Evolutionary conservation across 805 yeast genomes (phyloP), one percentile per base, ranked within the genome.

Genomic region (Tetrapisispora taiwanensis): DNA sequence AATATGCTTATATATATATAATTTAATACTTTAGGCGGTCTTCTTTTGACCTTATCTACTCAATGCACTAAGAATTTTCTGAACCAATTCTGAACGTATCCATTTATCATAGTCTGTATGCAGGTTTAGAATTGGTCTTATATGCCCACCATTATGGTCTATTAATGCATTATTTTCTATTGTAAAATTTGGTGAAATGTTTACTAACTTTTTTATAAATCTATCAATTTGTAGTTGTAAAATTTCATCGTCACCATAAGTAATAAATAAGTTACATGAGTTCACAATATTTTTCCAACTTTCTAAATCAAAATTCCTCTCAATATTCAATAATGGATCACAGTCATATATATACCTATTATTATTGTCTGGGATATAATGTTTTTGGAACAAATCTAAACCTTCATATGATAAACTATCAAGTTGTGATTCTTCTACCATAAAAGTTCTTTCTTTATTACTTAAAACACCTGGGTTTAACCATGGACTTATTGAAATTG

Each of bases 401-500:
- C 47, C 52, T 37, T 48, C 38, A 31, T 36, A 43, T 10, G 54
- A 46, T 30, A 53, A 14, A 15, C 46, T 47, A 39, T 52, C 56
- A 18, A 52, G 30, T 13, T 26, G 10, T 35, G 44, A 45, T 8
- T 27, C 10, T 20, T 33, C 27, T 10, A n/a, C 19, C 33, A 40
- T 39, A n/a, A 33, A 33, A 19, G 15, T 17, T 8, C 32, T 13
- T 18, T 46, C 48, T 17, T 46, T 47, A 9, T 37, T 39, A 10
- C 31, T 32, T 9, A 36, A 12, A 5, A 20, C 28, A 1, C 54
- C 44, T n/a, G 56, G 53, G 41, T 58, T 54, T 19, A 52, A 44
- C 62, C 62, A 58, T 7, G 62, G 62, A 35, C 61, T 56, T 12
- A 58, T 40, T 3, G 44, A 47, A n/a, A 56, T 30, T 18, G 51